Percentiles rank a stretch among this genome's conserved stretches.
phyloP scores from a whole-genome alignment of 305 asterid genomes.

The Fraxinus angustifolia region DNA sequence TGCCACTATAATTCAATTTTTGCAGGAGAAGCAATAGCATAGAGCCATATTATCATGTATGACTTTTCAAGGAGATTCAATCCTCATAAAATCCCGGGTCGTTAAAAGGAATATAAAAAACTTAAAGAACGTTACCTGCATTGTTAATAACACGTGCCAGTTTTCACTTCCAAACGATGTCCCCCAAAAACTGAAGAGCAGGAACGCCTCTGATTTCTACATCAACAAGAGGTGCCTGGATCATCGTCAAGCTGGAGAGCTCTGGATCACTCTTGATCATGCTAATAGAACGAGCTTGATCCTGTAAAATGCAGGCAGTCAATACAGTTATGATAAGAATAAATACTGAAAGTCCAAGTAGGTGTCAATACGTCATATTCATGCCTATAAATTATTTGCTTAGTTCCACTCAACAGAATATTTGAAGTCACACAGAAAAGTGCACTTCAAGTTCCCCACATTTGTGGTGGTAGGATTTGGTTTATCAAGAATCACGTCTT shows the following conservation, averaged over 20 bases:
- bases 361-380: neutral
- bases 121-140: conserved; percentile 7
- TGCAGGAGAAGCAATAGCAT: neutral
- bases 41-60: neutral
- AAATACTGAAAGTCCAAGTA: neutral
- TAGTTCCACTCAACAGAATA: neutral
- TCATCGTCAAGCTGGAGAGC: conserved; percentile 53
- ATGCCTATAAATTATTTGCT: neutral
- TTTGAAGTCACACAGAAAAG: neutral
- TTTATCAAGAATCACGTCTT: neutral
- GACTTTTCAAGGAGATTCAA: neutral
- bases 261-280: conserved; percentile 52
- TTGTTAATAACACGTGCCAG: neutral
- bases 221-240: conserved; percentile 81
- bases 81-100: neutral
- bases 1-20: neutral
- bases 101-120: neutral
- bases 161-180: conserved; percentile 66
- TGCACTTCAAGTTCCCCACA: neutral
- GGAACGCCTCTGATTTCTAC: conserved; percentile 87
- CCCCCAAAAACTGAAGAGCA: conserved; percentile 87
- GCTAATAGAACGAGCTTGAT: conserved; percentile 64
- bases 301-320: conserved; percentile 38
- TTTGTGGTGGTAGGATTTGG: neutral
- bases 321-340: conserved; percentile 2